Evolutionary conservation across 2,329 filamentous ascomycete species (phyloP), one percentile per base, ranked within the genome.

Genomic region (Neobulgaria alba): DNA sequence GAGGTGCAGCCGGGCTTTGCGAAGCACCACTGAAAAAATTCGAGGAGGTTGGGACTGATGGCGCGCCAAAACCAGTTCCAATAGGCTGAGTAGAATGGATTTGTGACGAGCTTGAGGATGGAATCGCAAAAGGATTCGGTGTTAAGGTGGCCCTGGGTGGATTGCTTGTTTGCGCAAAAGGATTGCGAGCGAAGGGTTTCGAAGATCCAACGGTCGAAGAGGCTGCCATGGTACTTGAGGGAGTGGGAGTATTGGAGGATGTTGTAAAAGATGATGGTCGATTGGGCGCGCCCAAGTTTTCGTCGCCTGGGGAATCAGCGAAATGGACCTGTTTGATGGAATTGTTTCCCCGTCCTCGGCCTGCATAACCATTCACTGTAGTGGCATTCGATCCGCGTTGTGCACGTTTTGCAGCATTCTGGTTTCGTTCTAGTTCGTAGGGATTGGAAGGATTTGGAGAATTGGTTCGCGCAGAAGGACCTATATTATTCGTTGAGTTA

Each of bases 341-440:
- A 18, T 42, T 47, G n/a, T 37, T 37, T 15, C 35, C 39, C 18
- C 44, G 38, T 39, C 46, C 40, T 45, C 49, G 43, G 16, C 45
- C 41, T 3, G 54, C 52, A 45, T 52, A 39, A 15, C 40, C 44
- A 29, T 47, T 56, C 29, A 32, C 34, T 34, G 43, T 45, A 26
- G 42, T 43, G 18, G 43, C 46, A 23, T 43, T 52, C 34, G 52
- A 43, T 10, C 34, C 12, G 17, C 35, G 18, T 31, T 56, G 51
- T 33, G 49, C 44, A 29, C 58, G 50, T 42, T 57, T 59, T 17
- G 58, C 51, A 26, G 56, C 57, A 56, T 60, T 60, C 45, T 58
- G 52, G 33, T 50, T 46, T 45, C 57, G 52, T 23, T 57, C 57
- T 42, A 46, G 32, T 38, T 58, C 55, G 49, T 58, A 60, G 19